Evolutionary conservation across 805 yeast species (phyloP).

Genomic region (Zygoascus flipseniorum): DNA sequence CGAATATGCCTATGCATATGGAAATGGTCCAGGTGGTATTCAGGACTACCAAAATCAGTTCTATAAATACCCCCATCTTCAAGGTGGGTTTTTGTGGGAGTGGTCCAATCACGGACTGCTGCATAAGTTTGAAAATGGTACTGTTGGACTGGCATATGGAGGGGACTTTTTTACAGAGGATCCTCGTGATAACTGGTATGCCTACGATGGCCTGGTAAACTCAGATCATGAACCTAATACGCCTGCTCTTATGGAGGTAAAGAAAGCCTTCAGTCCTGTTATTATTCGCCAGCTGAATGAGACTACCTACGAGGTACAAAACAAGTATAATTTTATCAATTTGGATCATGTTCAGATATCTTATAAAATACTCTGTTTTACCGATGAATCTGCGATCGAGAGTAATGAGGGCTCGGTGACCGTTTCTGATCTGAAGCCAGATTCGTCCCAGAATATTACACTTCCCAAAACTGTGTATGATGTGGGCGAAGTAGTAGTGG

Average conservation of each 20-base stretch:
- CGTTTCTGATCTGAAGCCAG: too few species aligned
- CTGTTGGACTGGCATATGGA: slow-evolving; percentile 24
- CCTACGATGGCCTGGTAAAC: slow-evolving; percentile 28
- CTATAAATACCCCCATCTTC: slow-evolving; percentile 24
- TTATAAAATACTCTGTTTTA: background rate
- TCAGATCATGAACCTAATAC: slow-evolving; percentile 28
- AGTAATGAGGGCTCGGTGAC: too few species aligned
- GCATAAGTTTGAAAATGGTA: slow-evolving; percentile 5
- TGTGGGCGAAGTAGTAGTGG: too few species aligned
- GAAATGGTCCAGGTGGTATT: slow-evolving; percentile 32
- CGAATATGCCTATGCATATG: slow-evolving; percentile 35
- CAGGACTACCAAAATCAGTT: slow-evolving; percentile 29
- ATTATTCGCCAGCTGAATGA: background rate
- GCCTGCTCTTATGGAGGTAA: slow-evolving; percentile 28
- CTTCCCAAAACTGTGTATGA: too few species aligned
- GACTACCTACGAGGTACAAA: slow-evolving; percentile 3
- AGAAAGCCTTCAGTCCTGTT: slow-evolving; percentile 26
- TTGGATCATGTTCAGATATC: slow-evolving; percentile 3
- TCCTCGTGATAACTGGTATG: slow-evolving; percentile 29
- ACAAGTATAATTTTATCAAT: slow-evolving; percentile 7
- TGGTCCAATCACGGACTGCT: slow-evolving; percentile 34
- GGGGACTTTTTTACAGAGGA: slow-evolving; percentile 31
- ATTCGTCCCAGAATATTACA: too few species aligned
- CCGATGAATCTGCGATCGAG: background rate
- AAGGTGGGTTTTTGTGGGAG: slow-evolving; percentile 35